phyloP scores from a whole-genome alignment of 306 rosid genomes.

The Oemleria cerasiformis region DNA sequence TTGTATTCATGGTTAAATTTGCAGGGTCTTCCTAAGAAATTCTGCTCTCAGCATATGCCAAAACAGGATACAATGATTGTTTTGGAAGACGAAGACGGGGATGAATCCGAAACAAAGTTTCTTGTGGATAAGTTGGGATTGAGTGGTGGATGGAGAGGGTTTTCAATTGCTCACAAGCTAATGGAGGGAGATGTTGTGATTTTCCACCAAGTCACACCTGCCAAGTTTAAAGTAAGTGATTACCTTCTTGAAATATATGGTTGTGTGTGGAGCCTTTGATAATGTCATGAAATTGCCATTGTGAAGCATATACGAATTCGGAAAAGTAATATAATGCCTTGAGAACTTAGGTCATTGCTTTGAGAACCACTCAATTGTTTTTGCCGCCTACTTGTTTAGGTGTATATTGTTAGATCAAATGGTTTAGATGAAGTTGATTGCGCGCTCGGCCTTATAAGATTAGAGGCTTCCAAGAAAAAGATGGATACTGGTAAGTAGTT shows the following conservation, averaged over 20 bases:
- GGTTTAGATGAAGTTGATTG: constrained; percentile 39
- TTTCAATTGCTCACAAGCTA: constrained; percentile 40
- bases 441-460: constrained; percentile 39
- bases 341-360: background rate
- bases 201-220: constrained; percentile 38
- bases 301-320: background rate
- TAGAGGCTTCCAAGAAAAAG: constrained; percentile 21
- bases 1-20: constrained; percentile 12
- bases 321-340: background rate
- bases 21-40: constrained; percentile 46
- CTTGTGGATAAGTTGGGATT: constrained; percentile 37
- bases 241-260: background rate
- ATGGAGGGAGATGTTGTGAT: constrained; percentile 36
- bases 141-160: constrained; percentile 55
- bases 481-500: constrained; percentile 27
- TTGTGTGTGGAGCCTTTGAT: too few relatives aligned
- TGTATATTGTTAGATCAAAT: constrained; percentile 49
- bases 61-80: constrained; percentile 27
- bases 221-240: constrained; percentile 44
- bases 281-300: background rate
- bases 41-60: constrained; percentile 47
- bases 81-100: constrained; percentile 50
- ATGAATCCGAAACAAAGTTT: constrained; percentile 30
- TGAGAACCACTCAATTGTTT: background rate
- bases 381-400: constrained; percentile 31